phyloP scores from a whole-genome alignment of 805 yeast species.

The Candida ipomoeae region DNA sequence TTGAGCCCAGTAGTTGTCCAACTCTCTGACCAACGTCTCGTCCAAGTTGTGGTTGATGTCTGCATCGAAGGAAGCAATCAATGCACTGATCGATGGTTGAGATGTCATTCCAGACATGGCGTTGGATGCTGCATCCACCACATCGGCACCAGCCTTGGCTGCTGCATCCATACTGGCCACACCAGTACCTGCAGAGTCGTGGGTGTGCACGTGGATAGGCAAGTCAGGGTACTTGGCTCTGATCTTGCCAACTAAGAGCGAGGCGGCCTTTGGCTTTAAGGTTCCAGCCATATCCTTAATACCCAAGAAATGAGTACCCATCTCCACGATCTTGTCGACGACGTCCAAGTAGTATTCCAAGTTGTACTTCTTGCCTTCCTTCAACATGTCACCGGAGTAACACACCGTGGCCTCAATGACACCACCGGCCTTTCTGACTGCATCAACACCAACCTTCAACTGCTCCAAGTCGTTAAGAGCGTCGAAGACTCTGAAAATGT shows the following conservation, averaged over 20 bases:
- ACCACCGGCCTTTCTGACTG: conserved; percentile 97
- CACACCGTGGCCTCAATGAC: conserved; percentile 98
- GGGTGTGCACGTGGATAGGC: conserved; percentile 98
- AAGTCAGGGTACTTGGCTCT: conserved; percentile 85
- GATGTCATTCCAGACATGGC: conserved; percentile 98
- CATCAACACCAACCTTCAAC: conserved; percentile 94
- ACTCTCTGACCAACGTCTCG: conserved; percentile 64
- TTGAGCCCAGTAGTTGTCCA: conserved; percentile 98
- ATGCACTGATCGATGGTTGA: conserved; percentile 93
- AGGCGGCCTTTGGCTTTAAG: conserved; percentile 92
- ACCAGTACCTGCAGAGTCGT: conserved; percentile 99
- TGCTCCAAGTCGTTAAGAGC: conserved; percentile 96
- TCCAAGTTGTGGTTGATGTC: conserved; percentile 71
- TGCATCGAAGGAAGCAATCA: conserved; percentile 89
- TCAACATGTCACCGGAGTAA: conserved; percentile 98
- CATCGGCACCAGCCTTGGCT: conserved; percentile 96
- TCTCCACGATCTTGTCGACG: conserved; percentile 75
- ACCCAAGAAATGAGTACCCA: conserved; percentile 97
- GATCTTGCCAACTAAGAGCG: conserved; percentile 68
- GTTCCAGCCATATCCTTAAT: conserved; percentile 99
- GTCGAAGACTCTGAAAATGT: conserved; percentile 95
- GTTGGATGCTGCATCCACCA: conserved; percentile 95
- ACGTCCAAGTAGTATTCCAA: conserved; percentile 81
- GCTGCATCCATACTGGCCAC: conserved; percentile 94
- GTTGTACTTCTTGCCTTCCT: conserved; percentile 93